Evolutionary conservation across 305 asterid genomes (phyloP), one percentile per base, ranked within the genome.

Genomic region (Nicotiana rustica): DNA sequence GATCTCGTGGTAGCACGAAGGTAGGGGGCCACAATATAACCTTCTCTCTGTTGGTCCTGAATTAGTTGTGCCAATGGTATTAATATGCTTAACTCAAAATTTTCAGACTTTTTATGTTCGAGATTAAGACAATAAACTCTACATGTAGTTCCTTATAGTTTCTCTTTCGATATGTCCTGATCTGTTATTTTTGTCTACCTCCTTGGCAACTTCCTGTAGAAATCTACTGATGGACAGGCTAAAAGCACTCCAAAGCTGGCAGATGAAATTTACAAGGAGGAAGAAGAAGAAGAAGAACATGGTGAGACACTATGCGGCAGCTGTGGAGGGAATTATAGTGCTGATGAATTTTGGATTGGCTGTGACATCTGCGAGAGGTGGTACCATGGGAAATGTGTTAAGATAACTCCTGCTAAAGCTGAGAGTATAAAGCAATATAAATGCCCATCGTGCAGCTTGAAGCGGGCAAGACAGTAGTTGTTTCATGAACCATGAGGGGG

Each of bases 261-360:
- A 79, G 91, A 86, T 66, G 92, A 91, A 85, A 73, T 85, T 65
- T 81, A 61, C 29, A 88, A 88, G 82, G 98, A 90, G 60, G 95
- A 91, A 21, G 97, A 91, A 57, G 95, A 91, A 21, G 97, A 91
- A 57, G 97, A 95, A 56, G 98, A 95, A 69, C 97, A 95, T 25
- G 90, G 95, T 1, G 97, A 92, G 80, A 91, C 98, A 21, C 92
- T 91, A 15, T 95, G 98, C 18, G 98, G 97, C 38, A 90, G 87
- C 90, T 95, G 98, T 41, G 95, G 93, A 19, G 96, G 97, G 73
- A 92, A 90, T 69, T 93, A 95, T 87, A 92, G 85, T 14, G 94
- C 93, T 3, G 95, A 94, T 36, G 97, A 93, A 86, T 94, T 94
- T 88, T 94, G 98, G 98, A 94, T 93, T 3, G 97, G 97, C 65